A percentile compares a stretch with the other conserved stretches of the same genome.
These are phyloP conservation scores for Spizellomyces punctatus DNA, from an alignment of 192 early-diverging fungal genomes.

Conservation along the genomic window DNA sequence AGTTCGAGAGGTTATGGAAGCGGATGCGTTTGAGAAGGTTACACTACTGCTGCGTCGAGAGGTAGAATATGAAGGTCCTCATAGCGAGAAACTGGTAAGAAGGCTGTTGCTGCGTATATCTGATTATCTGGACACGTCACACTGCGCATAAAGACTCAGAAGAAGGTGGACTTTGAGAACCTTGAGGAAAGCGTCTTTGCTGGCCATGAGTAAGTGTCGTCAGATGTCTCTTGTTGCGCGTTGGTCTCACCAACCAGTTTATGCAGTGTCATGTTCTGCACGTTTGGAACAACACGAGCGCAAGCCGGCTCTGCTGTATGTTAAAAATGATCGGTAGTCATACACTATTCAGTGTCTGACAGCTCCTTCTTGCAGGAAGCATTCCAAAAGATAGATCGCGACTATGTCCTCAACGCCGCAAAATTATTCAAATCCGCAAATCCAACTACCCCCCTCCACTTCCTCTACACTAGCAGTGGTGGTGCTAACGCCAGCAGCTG, in stretches of 20 bases:
- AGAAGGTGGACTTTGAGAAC: constrained; percentile 72
- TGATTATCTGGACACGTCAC: background rate
- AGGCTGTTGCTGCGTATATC: constrained; percentile 34
- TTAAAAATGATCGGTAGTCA: background rate
- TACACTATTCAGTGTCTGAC: too few relatives aligned
- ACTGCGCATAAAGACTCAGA: background rate
- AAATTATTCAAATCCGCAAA: constrained; percentile 68
- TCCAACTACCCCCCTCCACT: constrained; percentile 52
- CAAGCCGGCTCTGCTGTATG: constrained; percentile 60
- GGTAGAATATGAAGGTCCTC: constrained; percentile 41
- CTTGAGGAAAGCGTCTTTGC: constrained; percentile 46
- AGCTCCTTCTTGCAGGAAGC: constrained; percentile 21
- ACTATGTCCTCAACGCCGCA: constrained; percentile 65
- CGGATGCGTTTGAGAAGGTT: constrained; percentile 50
- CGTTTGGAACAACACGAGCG: constrained; percentile 72
- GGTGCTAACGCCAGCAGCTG: constrained; percentile 60
- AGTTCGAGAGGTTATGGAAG: constrained; percentile 54
- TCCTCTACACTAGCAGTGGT: constrained; percentile 23
- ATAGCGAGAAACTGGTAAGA: constrained; percentile 60
- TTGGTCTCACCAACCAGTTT: background rate
- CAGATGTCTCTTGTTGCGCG: background rate
- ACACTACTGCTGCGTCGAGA: constrained; percentile 58
- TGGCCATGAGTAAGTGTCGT: constrained; percentile 47
- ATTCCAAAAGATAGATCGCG: constrained; percentile 79
- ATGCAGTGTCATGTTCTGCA: constrained; percentile 66